Percentiles rank a stretch among this genome's conserved stretches.
These are phyloP conservation scores for Penicillium argentinense DNA, from an alignment of 495 filamentous ascomycete species.

Conservation along the genomic window DNA sequence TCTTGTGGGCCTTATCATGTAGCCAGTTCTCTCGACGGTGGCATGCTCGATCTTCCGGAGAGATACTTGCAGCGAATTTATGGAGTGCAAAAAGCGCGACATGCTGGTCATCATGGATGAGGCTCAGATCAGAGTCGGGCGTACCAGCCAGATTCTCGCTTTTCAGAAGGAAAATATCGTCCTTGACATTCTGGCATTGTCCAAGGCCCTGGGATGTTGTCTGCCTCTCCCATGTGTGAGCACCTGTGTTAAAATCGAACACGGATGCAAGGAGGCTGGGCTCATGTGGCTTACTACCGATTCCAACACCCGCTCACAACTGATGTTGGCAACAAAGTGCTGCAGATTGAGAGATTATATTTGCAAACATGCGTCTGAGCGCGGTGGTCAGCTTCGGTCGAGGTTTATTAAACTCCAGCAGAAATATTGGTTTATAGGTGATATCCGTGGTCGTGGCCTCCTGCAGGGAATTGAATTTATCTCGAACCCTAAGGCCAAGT, in stretches of 20 bases:
- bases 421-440: slow-evolving; percentile 55
- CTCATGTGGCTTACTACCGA: slow-evolving; percentile 41
- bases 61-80: slow-evolving; percentile 45
- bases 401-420: slow-evolving; percentile 41
- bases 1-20: slow-evolving; percentile 54
- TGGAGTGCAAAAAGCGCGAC: slow-evolving; percentile 42
- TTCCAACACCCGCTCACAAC: slow-evolving; percentile 54
- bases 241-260: slow-evolving; percentile 48
- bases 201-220: slow-evolving; percentile 56
- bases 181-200: slow-evolving; percentile 52
- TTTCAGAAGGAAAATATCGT: slow-evolving; percentile 43
- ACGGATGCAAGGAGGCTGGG: slow-evolving; percentile 26
- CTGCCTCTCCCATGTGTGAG: slow-evolving; percentile 52
- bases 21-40: slow-evolving; percentile 54
- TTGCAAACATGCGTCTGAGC: slow-evolving; percentile 34
- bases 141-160: slow-evolving; percentile 48
- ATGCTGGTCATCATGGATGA: slow-evolving; percentile 55
- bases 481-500: slow-evolving; percentile 39
- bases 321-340: slow-evolving; percentile 54
- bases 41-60: slow-evolving; percentile 43
- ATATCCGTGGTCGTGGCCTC: slow-evolving; percentile 54
- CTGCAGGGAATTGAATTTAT: slow-evolving; percentile 57
- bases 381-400: slow-evolving; percentile 40
- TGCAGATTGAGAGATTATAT: slow-evolving; percentile 55
- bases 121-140: slow-evolving; percentile 50